Evolutionary conservation across 306 rosid species (phyloP), one percentile per base, ranked within the genome.

Genomic region (Begonia masoniana): DNA sequence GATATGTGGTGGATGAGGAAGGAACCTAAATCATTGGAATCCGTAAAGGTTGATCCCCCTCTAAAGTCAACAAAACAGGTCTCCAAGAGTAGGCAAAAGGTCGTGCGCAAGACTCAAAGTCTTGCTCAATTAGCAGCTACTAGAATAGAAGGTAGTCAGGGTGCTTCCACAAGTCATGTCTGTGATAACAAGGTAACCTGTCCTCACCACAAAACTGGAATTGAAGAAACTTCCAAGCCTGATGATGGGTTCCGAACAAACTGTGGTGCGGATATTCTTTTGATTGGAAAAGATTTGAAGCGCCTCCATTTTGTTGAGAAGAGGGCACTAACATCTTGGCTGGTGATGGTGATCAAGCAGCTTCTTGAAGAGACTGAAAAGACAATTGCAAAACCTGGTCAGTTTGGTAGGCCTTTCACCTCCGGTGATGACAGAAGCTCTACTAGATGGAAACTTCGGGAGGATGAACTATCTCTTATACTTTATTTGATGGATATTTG

Each of bases 111-210:
- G 69, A 91, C 83, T 65, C 83, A 70, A 35, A 86, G 92, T 77
- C 92, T 91, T 55, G 84, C 96, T 55, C 94, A 91, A 60, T 61
- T 91, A 72, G 86, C 81, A 65, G 81, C 91, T 63, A 72, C 94
- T 68, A 83, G 99, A 72, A 85, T 86, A 63, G 99, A 91, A 68
- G 92, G 94, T 59, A 86, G 99, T 72, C 94, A 81, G 73, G 99
- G 97, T 69, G 96, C 99, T 49, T 91, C 99, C 23, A 83, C 94
- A 9, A 86, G 99, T 72, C 99, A 91, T 68, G 78, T 83, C 51
- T 91, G 96, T 80, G 87, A 83, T 55, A 86, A 74, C 50, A 86
- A 63, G 78, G 82, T 86, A 52, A 74, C 68, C 64, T 91, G 96
- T 56, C 84, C 96, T 63, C 92, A 83, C 74, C 96, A 83, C 57